Evolutionary conservation across 225 moss, liverwort and hornwort genomes (phyloP).

Genomic region (Anthoceros angustus): DNA sequence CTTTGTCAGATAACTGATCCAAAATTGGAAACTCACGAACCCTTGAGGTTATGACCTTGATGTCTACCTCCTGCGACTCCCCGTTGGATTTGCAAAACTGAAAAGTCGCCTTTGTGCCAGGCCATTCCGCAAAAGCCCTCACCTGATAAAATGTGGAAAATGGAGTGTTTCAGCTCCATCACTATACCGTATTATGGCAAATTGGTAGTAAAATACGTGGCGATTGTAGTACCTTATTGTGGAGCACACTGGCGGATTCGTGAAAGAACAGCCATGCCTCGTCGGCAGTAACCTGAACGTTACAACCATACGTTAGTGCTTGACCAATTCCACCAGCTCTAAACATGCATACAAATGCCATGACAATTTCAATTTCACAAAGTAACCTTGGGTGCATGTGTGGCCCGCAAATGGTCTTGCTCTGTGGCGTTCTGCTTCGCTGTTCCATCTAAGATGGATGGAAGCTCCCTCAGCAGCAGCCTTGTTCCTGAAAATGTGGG

Average conservation of each 20-base stretch:
- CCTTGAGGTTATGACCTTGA: slow-evolving; percentile 73
- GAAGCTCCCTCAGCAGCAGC: slow-evolving; percentile 55
- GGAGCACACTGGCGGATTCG: slow-evolving; percentile 45
- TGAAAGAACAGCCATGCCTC: slow-evolving; percentile 70
- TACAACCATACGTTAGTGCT: neutral
- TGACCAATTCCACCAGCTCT: neutral
- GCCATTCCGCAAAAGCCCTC: slow-evolving; percentile 95
- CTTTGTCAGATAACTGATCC: slow-evolving; percentile 9
- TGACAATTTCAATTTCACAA: no score
- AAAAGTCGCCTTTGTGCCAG: slow-evolving; percentile 61
- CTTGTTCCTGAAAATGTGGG: slow-evolving; percentile 39
- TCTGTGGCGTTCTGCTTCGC: slow-evolving; percentile 49
- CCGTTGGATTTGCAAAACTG: slow-evolving; percentile 29
- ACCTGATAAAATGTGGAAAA: slow-evolving; percentile 25
- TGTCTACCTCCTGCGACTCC: slow-evolving; percentile 32
- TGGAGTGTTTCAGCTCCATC: neutral
- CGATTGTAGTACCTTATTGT: slow-evolving; percentile 51
- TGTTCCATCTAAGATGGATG: slow-evolving; percentile 58
- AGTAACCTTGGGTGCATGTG: slow-evolving; percentile 74
- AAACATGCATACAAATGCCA: neutral
- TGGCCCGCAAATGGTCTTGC: slow-evolving; percentile 60
- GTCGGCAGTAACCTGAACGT: slow-evolving; percentile 52
- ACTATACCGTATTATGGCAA: neutral
- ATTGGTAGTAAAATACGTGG: neutral
- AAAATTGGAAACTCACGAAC: slow-evolving; percentile 12